Conservation (phyloP, 2,329 filamentous ascomycete species). For the Acrodontium crateriforme region DNA sequence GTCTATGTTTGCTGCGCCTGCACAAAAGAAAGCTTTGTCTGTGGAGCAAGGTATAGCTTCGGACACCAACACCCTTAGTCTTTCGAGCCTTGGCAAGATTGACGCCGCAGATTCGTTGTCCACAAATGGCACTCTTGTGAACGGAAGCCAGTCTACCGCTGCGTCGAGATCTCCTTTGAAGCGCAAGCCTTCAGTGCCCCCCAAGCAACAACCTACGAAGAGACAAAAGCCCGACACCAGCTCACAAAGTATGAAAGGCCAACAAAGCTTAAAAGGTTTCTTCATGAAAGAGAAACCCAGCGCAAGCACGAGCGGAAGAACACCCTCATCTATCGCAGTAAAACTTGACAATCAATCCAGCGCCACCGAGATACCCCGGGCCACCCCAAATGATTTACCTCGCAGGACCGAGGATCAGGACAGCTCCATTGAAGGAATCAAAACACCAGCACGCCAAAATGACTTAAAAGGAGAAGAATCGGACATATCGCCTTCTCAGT, state of each 20-base stretch:
- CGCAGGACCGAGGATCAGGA: too few species aligned
- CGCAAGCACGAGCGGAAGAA: too few species aligned
- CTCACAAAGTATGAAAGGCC: slow-evolving; percentile 30
- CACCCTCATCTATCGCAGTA: too few species aligned
- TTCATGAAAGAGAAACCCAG: slow-evolving; percentile 50
- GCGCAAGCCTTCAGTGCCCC: slow-evolving; percentile 19
- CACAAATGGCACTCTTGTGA: background rate
- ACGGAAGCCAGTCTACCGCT: too few species aligned
- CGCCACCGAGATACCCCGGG: too few species aligned
- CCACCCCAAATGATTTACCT: too few species aligned
- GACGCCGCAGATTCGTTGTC: too few species aligned
- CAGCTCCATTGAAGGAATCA: too few species aligned
- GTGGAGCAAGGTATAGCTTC: slow-evolving; percentile 2
- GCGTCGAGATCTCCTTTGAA: slow-evolving; percentile 22
- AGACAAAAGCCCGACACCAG: slow-evolving; percentile 33
- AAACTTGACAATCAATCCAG: too few species aligned
- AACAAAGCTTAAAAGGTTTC: slow-evolving; percentile 61
- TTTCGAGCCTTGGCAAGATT: too few species aligned
- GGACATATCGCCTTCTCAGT: slow-evolving; percentile 7
- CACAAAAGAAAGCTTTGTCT: slow-evolving; percentile 30
- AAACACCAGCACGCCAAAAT: too few species aligned
- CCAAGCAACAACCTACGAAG: slow-evolving; percentile 29
- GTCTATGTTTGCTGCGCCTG: slow-evolving; percentile 63
- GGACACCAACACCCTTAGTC: background rate
- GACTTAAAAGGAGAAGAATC: too few species aligned